Evolutionary conservation across 2,329 filamentous ascomycete genomes (phyloP), one percentile per base, ranked within the genome.

Genomic region (Acrocalymma vagum): DNA sequence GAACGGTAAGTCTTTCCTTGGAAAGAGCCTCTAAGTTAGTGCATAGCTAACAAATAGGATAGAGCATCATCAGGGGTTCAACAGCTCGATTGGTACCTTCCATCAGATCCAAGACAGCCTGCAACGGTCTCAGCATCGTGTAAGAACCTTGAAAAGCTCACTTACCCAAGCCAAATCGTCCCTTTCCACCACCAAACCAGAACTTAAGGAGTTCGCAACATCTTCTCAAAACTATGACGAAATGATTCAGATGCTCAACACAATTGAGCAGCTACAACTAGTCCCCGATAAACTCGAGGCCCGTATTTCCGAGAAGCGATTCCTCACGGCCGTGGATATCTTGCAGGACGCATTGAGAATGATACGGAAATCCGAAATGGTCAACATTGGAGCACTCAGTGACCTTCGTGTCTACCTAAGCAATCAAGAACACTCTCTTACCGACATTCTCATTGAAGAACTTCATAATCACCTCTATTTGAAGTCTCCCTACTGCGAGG

Each of bases 11-110:
- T 7, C 8, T 20, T 14, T 29, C 5, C 25, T 10, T 11, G 22
- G 5, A 17, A 13, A n/a, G n/a, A n/a, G 18, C 9, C 10, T 21
- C 13, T 13, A 10, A 9, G 4, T 6, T 11, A 20, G 17, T 11
- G n/a, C 32, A 16, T 21, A 6, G 29, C 45, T 52, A 25, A 48
- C 42, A 26, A 17, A 9, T 11, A 3, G 10, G 16, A 15, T 43
- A 79, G 93, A 99, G 73, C 93, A 99, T 65, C 93, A 99, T 65
- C 94, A 99, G 70, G 95, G 94, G 30, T 99, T 99, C 80, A 99
- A 97, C 73, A 96, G 90, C 70, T 96, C 93, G 34, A 97, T 99
- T 51, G 94, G 93, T 69, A 97, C 93, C 14, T 99, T 97, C 65
- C 95, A 99, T 77, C 96, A 95, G 72, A 99, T 99, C 48, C 94